Conservation (phyloP, 1,284 basidiomycete genomes). For the Trichosporon faecale region DNA sequence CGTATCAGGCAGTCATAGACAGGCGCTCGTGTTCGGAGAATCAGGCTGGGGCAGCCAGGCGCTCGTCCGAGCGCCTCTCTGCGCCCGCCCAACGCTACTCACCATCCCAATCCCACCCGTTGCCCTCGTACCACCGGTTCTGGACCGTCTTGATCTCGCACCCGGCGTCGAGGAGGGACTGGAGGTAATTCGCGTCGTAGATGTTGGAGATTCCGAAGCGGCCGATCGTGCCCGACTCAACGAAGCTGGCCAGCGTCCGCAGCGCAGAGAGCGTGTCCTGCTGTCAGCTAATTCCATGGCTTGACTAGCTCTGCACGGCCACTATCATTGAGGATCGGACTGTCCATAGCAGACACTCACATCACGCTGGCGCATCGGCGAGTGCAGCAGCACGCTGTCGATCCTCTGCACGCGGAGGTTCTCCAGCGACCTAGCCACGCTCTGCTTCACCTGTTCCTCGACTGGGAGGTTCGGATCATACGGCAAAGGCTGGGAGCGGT, state of each 20-base stretch:
- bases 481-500: slow-evolving; percentile 64
- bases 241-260: slow-evolving; percentile 60
- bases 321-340: too few relatives aligned
- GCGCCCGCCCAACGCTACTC: slow-evolving; percentile 15
- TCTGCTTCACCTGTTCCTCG: slow-evolving; percentile 61
- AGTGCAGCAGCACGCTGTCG: slow-evolving; percentile 73
- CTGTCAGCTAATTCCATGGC: neutral
- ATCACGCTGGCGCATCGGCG: slow-evolving; percentile 61
- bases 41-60: too few relatives aligned
- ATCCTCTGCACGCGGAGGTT: slow-evolving; percentile 68
- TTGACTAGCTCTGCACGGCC: too few relatives aligned
- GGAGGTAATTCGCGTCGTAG: slow-evolving; percentile 62
- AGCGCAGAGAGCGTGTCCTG: slow-evolving; percentile 65
- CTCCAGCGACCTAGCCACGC: slow-evolving; percentile 62
- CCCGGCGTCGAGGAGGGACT: slow-evolving; percentile 54
- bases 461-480: slow-evolving; percentile 62
- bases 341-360: slow-evolving; percentile 20
- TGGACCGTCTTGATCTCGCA: slow-evolving; percentile 69
- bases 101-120: slow-evolving; percentile 66
- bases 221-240: slow-evolving; percentile 62
- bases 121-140: slow-evolving; percentile 77
- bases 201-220: slow-evolving; percentile 72
- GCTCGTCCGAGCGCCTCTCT: too few relatives aligned
- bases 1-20: too few relatives aligned
- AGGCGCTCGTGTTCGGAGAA: too few relatives aligned